Conservation (phyloP, 257 asterid species). For the Ligustrum vulgare region DNA sequence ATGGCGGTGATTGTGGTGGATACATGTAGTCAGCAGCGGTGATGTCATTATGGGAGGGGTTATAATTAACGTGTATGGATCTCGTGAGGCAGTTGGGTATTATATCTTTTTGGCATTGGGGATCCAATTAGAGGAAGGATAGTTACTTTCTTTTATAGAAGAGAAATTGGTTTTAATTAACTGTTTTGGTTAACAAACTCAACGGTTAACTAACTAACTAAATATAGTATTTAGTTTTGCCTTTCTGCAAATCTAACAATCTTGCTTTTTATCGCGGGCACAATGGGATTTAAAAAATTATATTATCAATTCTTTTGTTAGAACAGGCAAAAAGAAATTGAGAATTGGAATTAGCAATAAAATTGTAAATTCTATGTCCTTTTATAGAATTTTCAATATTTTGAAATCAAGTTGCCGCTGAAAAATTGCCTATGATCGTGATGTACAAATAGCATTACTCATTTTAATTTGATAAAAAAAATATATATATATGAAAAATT, state of each 20-base stretch:
- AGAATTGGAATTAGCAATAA: too few species aligned
- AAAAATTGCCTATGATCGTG: too few species aligned
- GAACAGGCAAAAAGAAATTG: too few species aligned
- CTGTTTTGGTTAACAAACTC: slow-evolving; percentile 30
- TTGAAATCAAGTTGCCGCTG: too few species aligned
- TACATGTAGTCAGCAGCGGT: slow-evolving; percentile 33
- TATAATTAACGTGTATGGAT: slow-evolving; percentile 9
- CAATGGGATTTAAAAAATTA: too few species aligned
- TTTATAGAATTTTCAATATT: too few species aligned
- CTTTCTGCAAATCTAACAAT: background rate
- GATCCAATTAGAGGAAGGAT: slow-evolving; percentile 7
- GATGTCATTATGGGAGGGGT: slow-evolving; percentile 27
- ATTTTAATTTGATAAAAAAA: too few species aligned
- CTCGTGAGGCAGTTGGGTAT: slow-evolving; percentile 39
- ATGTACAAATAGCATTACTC: too few species aligned
- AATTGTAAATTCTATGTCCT: too few species aligned
- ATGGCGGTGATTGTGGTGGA: slow-evolving; percentile 11
- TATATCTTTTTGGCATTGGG: background rate
- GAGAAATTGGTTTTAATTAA: slow-evolving; percentile 5
- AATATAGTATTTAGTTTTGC: background rate
- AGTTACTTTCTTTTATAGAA: slow-evolving; percentile 7
- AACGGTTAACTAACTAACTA: background rate
- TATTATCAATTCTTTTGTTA: too few species aligned
- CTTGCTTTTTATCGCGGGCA: background rate
- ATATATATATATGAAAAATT: too few species aligned